Evolutionary conservation across 2,329 filamentous ascomycete species (phyloP).

Genomic region (Fusarium sp.): DNA sequence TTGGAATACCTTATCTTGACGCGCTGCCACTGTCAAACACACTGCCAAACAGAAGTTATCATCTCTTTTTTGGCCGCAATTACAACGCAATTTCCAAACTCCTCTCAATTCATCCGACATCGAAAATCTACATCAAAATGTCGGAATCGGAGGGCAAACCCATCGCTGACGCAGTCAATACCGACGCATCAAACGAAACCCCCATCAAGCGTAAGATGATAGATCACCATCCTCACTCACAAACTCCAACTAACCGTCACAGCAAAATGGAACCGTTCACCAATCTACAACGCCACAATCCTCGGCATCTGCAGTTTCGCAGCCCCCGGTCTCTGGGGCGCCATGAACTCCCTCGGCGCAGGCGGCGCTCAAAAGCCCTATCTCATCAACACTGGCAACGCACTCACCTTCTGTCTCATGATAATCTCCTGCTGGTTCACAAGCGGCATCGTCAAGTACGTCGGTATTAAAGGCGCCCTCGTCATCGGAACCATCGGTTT

Average conservation of each 20-base stretch:
- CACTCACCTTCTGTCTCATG: conserved; percentile 60
- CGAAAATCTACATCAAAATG: background rate
- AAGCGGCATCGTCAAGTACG: conserved; percentile 37
- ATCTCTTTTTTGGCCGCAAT: background rate
- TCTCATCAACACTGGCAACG: conserved; percentile 70
- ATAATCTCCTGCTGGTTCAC: conserved; percentile 63
- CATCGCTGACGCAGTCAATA: background rate
- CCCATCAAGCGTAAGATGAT: background rate
- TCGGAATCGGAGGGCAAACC: conserved; percentile 5
- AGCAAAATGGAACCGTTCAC: conserved; percentile 44
- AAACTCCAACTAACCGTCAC: background rate
- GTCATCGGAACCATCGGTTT: conserved; percentile 58
- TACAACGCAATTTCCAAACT: background rate
- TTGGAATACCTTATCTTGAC: background rate
- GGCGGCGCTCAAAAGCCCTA: conserved; percentile 69
- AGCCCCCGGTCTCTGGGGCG: conserved; percentile 45
- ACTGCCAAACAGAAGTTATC: background rate
- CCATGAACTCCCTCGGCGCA: conserved; percentile 45
- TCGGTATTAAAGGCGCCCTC: conserved; percentile 50
- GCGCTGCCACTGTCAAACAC: background rate
- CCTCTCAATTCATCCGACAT: background rate
- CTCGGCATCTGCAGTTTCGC: conserved; percentile 46
- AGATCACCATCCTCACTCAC: background rate
- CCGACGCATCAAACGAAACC: background rate
- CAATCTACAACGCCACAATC: conserved; percentile 46